Evolutionary conservation across 164 flowering plant species (phyloP), one percentile per base, ranked within the genome.

Genomic region (Stephania japonica): DNA sequence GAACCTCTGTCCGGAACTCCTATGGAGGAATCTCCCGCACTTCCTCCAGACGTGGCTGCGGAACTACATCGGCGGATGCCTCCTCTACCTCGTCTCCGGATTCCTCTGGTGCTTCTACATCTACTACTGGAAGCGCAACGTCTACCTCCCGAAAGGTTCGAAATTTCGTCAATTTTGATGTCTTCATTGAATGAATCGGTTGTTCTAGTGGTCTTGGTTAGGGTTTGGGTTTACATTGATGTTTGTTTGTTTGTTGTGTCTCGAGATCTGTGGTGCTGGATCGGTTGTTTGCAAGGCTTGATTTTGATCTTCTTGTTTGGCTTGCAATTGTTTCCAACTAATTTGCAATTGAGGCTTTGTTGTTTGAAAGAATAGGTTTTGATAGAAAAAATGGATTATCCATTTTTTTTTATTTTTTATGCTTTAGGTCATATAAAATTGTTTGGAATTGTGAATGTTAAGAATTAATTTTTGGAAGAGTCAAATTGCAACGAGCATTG

Each of bases 81-180:
- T 86, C 10, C 61, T 90, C 18, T 93, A 91, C 72, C 76, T 93
- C 73, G 1, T 87, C 65, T 90, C 97, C 25, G 96, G 96, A 9
- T 77, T 89, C 62, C 80, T 90, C 0, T 93, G 98, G 98, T 86
- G 91, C 79, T 85, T 86, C 76, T 93, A 91, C 76, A 90, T 93
- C 50, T 93, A 93, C 67, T 87, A 87, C 80, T 80, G 76, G 81
- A 91, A 90, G 73, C 87, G 84, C 73, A 85, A 87, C 43, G 89
- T 89, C 49, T 93, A 88, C 80, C 64, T 93, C 64, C 91, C 94
- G 23, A 90, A 88, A 88, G 98, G 98, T 91, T 16, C 18, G 25
- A 19, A 3, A 27, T 47, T 43, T 69, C 44, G 42, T 12, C 6
- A 14, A 0, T 27, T 19, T 56, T 53, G 43, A 21, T 4, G 23